phyloP scores from a whole-genome alignment of 208 protist species.

The Crithidia brevicula region DNA sequence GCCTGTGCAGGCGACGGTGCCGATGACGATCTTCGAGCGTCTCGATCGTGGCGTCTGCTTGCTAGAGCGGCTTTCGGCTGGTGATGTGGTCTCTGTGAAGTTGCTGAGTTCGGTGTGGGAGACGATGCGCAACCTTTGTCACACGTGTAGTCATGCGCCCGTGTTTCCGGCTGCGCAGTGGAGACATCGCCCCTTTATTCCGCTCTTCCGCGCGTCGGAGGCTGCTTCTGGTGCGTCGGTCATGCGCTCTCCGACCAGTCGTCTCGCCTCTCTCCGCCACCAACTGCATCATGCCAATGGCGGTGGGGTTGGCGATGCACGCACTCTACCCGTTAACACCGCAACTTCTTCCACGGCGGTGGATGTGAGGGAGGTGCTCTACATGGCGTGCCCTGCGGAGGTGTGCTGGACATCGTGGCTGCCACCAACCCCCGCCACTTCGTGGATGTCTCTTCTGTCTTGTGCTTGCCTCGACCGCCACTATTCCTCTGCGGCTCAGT shows the following conservation, averaged over 20 bases:
- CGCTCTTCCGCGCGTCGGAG: slow-evolving; percentile 7
- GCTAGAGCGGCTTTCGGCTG: slow-evolving; percentile 12
- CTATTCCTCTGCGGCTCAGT: slow-evolving; percentile 23
- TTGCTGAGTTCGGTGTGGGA: neutral
- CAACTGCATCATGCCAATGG: neutral
- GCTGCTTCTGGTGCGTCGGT: neutral
- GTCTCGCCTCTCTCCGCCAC: slow-evolving; percentile 20
- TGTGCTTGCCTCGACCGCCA: slow-evolving; percentile 25
- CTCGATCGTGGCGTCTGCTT: neutral
- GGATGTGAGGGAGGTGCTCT: neutral
- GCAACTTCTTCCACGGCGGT: slow-evolving; percentile 1
- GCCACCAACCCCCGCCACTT: neutral
- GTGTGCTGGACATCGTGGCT: slow-evolving; percentile 55
- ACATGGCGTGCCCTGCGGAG: slow-evolving; percentile 43
- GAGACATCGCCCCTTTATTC: slow-evolving; percentile 20
- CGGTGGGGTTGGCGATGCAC: neutral
- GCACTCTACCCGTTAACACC: too few species aligned
- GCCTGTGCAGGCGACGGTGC: neutral
- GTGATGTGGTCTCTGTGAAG: slow-evolving; percentile 9
- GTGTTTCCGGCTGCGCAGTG: neutral
- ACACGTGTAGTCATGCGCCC: neutral
- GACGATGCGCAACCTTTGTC: neutral
- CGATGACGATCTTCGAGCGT: neutral
- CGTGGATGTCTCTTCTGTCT: slow-evolving; percentile 4
- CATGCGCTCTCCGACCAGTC: neutral